Base-by-base conservation (phyloP, 2,329 filamentous ascomycete species). In the Monilinia fructigena region DNA sequence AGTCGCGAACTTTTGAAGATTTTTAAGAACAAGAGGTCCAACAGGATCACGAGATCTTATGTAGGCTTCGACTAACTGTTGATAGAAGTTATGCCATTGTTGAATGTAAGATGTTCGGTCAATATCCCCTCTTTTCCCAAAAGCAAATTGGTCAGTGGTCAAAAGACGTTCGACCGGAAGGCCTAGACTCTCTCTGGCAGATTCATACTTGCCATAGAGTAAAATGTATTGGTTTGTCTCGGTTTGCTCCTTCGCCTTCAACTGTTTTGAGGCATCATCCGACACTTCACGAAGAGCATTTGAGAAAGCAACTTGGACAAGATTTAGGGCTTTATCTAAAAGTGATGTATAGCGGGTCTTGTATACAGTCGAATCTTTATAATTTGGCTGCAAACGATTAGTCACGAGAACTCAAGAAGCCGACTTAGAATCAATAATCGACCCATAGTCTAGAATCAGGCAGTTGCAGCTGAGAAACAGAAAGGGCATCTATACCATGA, bases 321-420 rank as follows among this genome's bases (percentile, higher is more conserved):
- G 78, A 72, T 88, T 86, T 12, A 89, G 79, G 0, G 86, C 84
- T 71, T 87, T 87, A 38, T 85, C 86, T 18, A 98, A 84, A 16
- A 97, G 83, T 0, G 95, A 83, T 68, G 91, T 87, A 77, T 98
- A 98, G 68, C 93, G 87, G 8, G 94, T 92, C 54, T 93, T 86
- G 76, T 97, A 98, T 2, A 90, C 87, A 69, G 93, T 89, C 3
- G 93, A 89, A 77, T 98, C 94, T 69, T 91, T 90, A 76, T 97
- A 96, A 10, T 86, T 87, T 11, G 91, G 85, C 89, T 92, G 72
- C 23, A 59, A 20, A 38, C 2, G 11, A 55, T 68, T 62, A 71
- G 63, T 69, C 65, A 28, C 61, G n/a, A 63, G 67, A 74, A 61
- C 76, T 70, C 23, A 52, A 58, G n/a, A 28, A 20, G 28, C 53